Base-by-base conservation (phyloP, 768 basidiomycete genomes). In the Dacryopinax primogenitus region DNA sequence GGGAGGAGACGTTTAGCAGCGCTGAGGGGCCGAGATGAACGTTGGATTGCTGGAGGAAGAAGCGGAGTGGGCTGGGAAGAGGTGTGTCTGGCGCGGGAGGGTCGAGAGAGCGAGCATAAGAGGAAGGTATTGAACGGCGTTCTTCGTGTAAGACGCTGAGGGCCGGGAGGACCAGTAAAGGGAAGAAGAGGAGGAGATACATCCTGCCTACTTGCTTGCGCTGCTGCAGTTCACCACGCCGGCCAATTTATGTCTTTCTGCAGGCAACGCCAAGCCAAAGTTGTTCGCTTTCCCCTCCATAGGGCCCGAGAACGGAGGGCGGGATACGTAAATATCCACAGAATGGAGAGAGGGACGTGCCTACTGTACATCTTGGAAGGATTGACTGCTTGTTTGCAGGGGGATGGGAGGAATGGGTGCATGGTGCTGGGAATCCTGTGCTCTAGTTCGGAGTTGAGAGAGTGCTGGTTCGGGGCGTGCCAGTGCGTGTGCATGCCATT, bases 1-100 rank as follows among this genome's bases (percentile, higher is more conserved):
- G 51, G 13, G 26, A 30, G 23, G 51, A 58, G 51, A 58, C 13
- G 51, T 58, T 58, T 6, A 58, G 23, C 7, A 58, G 51, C 51
- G 23, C 30, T 4, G 3, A 9, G 9, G 11, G 13, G 51, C 13
- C 51, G 7, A 28, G 51, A 30, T 3, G 26, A 30, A 58, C 26
- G 51, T 58, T 58, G 4, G 51, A 58, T 30, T 58, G 51, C 3
- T 3, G 51, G 51, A 58, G 51, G 51, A 58, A 58, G 30, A 58
- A 58, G 9, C 51, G 51, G 13, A 58, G 51, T 2, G 51, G 51
- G 3, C 26, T 58, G 11, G 51, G 51, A 11, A 58, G 51, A 6
- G 18, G 13, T 23, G 51, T 9, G 4, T 23, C 3, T 11, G 51
- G 51, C 9, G 26, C 13, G 23, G 26, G 13, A 2, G 26, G 13